Base-by-base conservation (phyloP, 257 asterid species). In the Capsicum chinense region DNA sequence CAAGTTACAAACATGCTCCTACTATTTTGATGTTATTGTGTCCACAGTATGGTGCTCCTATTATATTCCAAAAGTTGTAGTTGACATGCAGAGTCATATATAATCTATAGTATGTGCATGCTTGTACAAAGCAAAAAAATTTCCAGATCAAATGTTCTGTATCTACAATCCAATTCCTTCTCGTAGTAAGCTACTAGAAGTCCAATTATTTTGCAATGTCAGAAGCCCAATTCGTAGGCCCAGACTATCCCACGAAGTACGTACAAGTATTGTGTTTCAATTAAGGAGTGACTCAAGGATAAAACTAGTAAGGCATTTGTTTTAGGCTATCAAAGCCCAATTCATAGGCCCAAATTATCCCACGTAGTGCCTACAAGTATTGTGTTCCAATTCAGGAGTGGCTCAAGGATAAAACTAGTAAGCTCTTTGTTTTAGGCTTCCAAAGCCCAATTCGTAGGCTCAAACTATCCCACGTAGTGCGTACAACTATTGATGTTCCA, bases 11-110 rank as follows among this genome's bases (percentile, higher is more conserved):
- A 4, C 98, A 94, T 79, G 98, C 97, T 17, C 97, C 98, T 0
- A 86, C 92, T 0, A 84, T 92, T 26, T 95, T 94, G 73, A 90
- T 94, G 56, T 91, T 97, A 0, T 88, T 94, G 90, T 93, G 91
- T 83, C 98, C 98, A 5, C 93, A 94, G 84, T 86, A 93, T 81
- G 98, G 98, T 6, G 97, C 93, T 71, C 98, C 81, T 1, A 13
- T 76, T 7, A 76, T 54, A 3, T 76, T 76, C 64, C 81, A 76
- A 14, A 76, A 76, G 81, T 76, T 76, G 81, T 76, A 54, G 81
- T 26, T 16, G 48, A 52, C 44, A 52, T 66, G n/a, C 47, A 14
- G 9, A 63, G 10, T 35, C 26, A 76, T 26, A 14, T 26, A 76
- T 76, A 42, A 16, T 17, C 26, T 69, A 35, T 67, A 71, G 79